Base-by-base conservation (phyloP, 164 flowering plant genomes). In the Stephania japonica region DNA sequence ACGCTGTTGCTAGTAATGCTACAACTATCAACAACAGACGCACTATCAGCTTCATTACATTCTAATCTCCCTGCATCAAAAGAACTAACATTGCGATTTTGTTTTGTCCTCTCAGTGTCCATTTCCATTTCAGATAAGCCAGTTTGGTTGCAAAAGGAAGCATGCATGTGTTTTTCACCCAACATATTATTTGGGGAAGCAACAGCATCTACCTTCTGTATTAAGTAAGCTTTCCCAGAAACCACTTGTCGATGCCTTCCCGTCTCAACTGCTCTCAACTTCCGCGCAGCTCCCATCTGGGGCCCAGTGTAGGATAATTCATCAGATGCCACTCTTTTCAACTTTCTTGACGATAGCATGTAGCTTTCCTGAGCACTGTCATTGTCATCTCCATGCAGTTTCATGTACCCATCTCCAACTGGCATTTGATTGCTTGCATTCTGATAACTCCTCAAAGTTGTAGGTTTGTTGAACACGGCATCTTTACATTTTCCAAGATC, bases 11-110 rank as follows among this genome's bases (percentile, higher is more conserved):
- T 79, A 80, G 42, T 68, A 75, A 80, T 71, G 76, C 90, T 86
- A 86, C 97, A 91, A 81, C 99, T 92, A 88, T 86, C 99, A 75
- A 91, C 92, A 70, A 95, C 91, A 81, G 85, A 88, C 24, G 78
- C 79, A 77, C 85, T 83, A 70, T 85, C 86, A 71, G 80, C 79
- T 72, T 83, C 86, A 83, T 64, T 79, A 65, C 78, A 64, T 74
- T 84, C 89, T 75, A 84, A 69, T 71, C 78, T 68, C 80, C 78
- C 76, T 62, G 80, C 78, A 77, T 26, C 19, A 16, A 76, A 79
- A 81, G 75, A 74, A 62, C 82, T 84, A 75, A 76, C 78, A 70
- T 65, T 72, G 47, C 76, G 83, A 81, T 61, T 81, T 78, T 72
- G 53, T 75, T 82, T 80, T 69, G 67, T 78, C 75, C 81, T 83